Evolutionary conservation across 2,329 filamentous ascomycete genomes (phyloP), one percentile per base, ranked within the genome.

Genomic region (Pseudocercospora fijiensis): DNA sequence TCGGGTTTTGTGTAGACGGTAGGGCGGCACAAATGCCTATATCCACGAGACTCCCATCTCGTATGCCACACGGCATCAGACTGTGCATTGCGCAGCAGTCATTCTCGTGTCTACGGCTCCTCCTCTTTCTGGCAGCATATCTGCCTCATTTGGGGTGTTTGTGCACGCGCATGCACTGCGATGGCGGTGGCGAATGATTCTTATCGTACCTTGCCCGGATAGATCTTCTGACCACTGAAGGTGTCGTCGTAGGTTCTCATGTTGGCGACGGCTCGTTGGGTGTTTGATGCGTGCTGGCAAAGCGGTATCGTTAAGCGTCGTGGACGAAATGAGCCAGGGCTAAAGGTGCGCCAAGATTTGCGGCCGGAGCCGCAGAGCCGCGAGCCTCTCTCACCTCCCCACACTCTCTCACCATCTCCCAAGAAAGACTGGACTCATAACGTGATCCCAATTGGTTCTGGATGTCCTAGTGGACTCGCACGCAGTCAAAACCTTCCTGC

Each of bases 221-320:
- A 90, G 83, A 90, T 90, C 84, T 89, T 90, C 82, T 87, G 83
- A 77, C 87, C 88, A 81, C 85, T 88, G 86, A 90, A 90, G 77
- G 86, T 85, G 79, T 90, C 88, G 83, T 90, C 88, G 88, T 90
- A 90, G 81, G 86, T 88, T 84, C 86, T 85, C 86, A 89, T 89
- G 78, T 84, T 87, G 84, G 80, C 80, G 80, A 61, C 60, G 59
- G 43, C 61, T 41, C 55, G 55, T 51, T 65, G 57, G 56, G 60
- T 59, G 57, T 60, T 52, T 56, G 60, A 37, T 56, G 16, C 53
- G 53, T 56, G 53, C 18, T 22, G 51, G 22, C 16, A 10, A 4
- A n/a, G 11, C 22, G 0, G 26, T n/a, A 47, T 11, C 1, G 51
- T 18, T n/a, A 4, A 27, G 30, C 27, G 57, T 58, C 49, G 51